A percentile compares a stretch with the other conserved stretches of the same genome.
Evolutionary conservation across 352 stramenopile species (phyloP).

Genomic region (Aphanomyces invadans): DNA sequence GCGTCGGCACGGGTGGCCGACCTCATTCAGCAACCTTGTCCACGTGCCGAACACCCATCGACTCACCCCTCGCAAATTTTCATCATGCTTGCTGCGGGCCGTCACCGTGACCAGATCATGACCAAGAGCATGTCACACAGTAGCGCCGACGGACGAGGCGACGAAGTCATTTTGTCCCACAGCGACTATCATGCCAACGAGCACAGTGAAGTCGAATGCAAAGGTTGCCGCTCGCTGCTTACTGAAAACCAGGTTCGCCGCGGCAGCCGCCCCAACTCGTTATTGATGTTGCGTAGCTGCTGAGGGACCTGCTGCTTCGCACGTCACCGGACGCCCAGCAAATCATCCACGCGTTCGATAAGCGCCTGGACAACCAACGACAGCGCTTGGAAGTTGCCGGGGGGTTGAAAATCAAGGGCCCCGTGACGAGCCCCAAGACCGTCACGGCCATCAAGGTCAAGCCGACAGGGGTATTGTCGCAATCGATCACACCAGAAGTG

Average conservation of each 20-base stretch:
- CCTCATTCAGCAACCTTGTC: not conserved
- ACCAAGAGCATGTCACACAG: not conserved
- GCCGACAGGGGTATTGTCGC: not conserved
- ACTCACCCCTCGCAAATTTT: no score
- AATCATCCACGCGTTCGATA: conserved; percentile 22
- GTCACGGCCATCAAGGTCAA: conserved; percentile 9
- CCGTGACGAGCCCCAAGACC: not conserved
- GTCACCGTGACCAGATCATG: not conserved
- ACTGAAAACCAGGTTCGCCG: conserved; percentile 20
- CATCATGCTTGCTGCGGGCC: not conserved
- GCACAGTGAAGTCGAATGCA: not conserved
- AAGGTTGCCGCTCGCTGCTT: conserved; percentile 16
- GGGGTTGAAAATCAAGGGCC: conserved; percentile 20
- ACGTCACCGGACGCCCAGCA: conserved; percentile 20
- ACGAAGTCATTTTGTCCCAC: not conserved
- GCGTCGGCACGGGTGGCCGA: no score
- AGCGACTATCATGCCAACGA: not conserved
- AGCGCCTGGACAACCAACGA: conserved; percentile 21
- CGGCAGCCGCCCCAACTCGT: not conserved
- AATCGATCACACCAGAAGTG: conserved; percentile 17
- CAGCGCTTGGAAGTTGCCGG: conserved; percentile 1
- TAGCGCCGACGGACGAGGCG: not conserved
- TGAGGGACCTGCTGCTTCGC: conserved; percentile 15
- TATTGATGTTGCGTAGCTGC: not conserved
- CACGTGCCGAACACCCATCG: not conserved